A percentile compares a stretch with the other conserved stretches of the same genome.
phyloP scores from a whole-genome alignment of 768 basidiomycete genomes.

The Termitomyces sp. region DNA sequence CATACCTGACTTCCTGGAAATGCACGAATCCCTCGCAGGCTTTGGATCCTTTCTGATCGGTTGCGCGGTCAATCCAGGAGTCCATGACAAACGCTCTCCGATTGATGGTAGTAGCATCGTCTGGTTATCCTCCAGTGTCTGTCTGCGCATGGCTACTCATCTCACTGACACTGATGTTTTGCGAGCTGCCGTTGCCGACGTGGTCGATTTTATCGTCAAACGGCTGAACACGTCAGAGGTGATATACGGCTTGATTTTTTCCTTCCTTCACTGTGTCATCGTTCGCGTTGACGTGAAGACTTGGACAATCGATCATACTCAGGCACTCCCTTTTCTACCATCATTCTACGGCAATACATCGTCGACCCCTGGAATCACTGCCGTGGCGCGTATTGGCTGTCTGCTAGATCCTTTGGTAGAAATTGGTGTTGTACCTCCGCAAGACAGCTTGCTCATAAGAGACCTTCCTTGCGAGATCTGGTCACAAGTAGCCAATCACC shows the following conservation, averaged over 20 bases:
- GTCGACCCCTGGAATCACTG: background rate
- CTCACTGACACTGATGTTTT: background rate
- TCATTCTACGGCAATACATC: background rate
- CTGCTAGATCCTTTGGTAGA: background rate
- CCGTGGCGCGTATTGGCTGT: background rate
- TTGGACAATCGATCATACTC: background rate
- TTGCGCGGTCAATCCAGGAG: no score
- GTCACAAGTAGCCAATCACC: background rate
- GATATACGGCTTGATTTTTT: background rate
- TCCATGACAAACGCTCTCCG: no score
- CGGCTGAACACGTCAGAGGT: background rate
- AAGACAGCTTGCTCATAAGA: background rate
- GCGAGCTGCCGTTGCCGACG: background rate
- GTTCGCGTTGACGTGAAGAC: background rate
- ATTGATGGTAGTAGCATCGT: no score
- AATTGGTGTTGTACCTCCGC: background rate
- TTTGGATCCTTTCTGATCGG: no score
- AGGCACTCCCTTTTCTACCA: background rate
- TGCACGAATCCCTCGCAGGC: no score
- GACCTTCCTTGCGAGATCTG: no score
- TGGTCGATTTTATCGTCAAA: background rate
- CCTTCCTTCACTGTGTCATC: background rate
- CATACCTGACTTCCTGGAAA: no score
- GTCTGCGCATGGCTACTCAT: background rate
- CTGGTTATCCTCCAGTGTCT: background rate